phyloP scores from a whole-genome alignment of 2,329 filamentous ascomycete species.

The Falciphora oryzae region DNA sequence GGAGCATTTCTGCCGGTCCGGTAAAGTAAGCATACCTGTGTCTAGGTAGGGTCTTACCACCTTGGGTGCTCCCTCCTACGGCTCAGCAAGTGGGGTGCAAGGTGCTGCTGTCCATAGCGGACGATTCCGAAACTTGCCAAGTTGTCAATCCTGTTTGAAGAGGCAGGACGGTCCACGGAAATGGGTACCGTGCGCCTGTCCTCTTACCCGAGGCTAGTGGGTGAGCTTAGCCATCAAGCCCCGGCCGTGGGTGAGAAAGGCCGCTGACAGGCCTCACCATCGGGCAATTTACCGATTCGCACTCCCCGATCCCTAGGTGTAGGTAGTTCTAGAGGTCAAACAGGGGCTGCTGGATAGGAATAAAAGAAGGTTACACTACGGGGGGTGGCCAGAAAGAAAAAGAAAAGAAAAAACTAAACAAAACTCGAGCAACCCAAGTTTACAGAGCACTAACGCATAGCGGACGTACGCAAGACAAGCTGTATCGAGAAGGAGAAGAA shows the following conservation, averaged over 20 bases:
- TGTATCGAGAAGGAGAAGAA: neutral
- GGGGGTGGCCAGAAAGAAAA: no score
- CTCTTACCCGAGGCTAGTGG: neutral
- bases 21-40: neutral
- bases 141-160: neutral
- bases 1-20: neutral
- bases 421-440: no score
- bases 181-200: neutral
- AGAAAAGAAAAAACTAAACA: no score
- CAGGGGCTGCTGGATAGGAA: no score
- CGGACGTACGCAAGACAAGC: neutral
- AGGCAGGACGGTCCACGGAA: neutral
- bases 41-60: neutral
- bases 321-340: no score
- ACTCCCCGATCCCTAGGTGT: no score
- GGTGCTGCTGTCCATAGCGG: neutral
- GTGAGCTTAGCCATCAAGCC: neutral
- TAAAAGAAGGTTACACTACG: no score
- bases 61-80: neutral
- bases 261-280: neutral
- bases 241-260: neutral
- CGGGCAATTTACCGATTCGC: no score
- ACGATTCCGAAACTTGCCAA: conserved; percentile 1
- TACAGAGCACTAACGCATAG: neutral
- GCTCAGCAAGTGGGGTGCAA: neutral